These are phyloP conservation scores for Cyclotella sp. DNA, from an alignment of 108 stramenopile genomes.

Conservation along the genomic window DNA sequence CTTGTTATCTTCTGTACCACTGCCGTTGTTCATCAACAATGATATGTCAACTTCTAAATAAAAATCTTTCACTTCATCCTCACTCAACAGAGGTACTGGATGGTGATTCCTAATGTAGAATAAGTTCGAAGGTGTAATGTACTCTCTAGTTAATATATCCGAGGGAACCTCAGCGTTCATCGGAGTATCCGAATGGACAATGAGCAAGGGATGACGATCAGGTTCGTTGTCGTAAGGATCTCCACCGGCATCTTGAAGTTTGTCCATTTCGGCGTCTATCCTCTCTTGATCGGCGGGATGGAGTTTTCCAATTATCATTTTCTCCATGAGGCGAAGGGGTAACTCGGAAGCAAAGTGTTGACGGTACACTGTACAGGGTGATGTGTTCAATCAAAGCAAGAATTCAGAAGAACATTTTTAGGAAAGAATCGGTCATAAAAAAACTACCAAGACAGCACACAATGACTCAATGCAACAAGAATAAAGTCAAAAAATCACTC, in stretches of 20 bases:
- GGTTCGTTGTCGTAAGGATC: constrained; percentile 87
- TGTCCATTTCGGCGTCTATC: constrained; percentile 80
- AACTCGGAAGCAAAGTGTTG: constrained; percentile 89
- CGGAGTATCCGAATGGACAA: constrained; percentile 78
- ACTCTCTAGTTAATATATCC: constrained; percentile 60
- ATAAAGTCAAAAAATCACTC: constrained; percentile 16
- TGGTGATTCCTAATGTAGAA: constrained; percentile 92
- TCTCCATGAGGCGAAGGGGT: constrained; percentile 79
- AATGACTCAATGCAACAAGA: neutral
- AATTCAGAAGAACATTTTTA: neutral
- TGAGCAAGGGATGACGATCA: constrained; percentile 57
- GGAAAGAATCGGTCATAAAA: neutral
- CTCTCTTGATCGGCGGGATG: constrained; percentile 69
- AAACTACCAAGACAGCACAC: neutral
- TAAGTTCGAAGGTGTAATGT: constrained; percentile 72
- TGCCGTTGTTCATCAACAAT: neutral
- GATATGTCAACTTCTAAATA: constrained; percentile 70
- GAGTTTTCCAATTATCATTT: constrained; percentile 79
- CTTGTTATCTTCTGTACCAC: neutral
- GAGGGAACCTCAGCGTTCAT: constrained; percentile 87
- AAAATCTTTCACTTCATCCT: constrained; percentile 68
- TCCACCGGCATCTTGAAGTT: constrained; percentile 49
- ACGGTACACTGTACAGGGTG: constrained; percentile 57
- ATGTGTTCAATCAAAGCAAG: neutral
- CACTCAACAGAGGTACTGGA: constrained; percentile 83